Evolutionary conservation across 768 basidiomycete species (phyloP).

Genomic region (Clavulina sp.): DNA sequence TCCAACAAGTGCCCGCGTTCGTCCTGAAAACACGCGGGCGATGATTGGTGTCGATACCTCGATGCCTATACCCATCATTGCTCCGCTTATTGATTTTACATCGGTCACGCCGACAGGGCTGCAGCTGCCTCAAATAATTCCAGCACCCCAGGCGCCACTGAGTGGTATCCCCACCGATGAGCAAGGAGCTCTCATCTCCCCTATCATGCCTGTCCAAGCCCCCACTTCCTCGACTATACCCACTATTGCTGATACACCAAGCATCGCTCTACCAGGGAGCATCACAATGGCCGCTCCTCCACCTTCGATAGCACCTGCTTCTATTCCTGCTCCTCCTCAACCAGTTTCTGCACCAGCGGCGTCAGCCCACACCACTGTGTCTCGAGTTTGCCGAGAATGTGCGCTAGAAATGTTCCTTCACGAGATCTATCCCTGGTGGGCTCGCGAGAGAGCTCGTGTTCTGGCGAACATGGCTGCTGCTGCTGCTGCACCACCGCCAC

Average conservation of each 20-base stretch:
- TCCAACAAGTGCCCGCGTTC: too few species aligned
- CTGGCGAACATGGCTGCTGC: background rate
- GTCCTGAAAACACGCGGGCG: too few species aligned
- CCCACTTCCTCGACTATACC: background rate
- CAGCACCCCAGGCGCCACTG: too few species aligned
- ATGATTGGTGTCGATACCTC: too few species aligned
- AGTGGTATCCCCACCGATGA: background rate
- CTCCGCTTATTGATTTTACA: too few species aligned
- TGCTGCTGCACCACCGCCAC: background rate
- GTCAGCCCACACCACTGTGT: background rate
- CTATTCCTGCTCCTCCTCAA: background rate
- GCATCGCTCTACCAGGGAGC: background rate
- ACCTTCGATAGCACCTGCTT: background rate
- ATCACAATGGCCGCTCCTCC: background rate
- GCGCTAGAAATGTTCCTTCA: slow-evolving; percentile 5
- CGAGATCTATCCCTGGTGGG: slow-evolving; percentile 6
- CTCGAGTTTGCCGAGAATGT: slow-evolving; percentile 3
- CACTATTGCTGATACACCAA: background rate
- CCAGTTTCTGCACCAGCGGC: background rate
- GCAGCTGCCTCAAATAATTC: too few species aligned
- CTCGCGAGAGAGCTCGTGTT: background rate
- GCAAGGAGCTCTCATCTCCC: background rate
- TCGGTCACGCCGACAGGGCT: too few species aligned
- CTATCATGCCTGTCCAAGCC: background rate
- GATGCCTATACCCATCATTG: too few species aligned